Conservation (phyloP, 2,329 filamentous ascomycete genomes). For the Fusarium floridanum region DNA sequence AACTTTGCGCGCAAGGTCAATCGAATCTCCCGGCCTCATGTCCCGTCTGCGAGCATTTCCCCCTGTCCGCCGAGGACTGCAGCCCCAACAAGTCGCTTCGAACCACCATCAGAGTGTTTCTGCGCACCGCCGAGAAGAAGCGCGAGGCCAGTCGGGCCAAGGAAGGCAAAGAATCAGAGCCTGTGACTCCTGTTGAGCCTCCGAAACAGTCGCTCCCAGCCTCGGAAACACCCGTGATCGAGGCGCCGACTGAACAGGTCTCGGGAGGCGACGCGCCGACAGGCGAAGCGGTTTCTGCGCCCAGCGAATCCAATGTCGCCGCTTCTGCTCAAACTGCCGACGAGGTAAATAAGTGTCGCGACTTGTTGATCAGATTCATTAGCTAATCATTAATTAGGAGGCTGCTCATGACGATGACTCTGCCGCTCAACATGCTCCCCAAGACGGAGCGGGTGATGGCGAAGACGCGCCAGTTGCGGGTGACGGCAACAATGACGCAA, state of each 20-base stretch:
- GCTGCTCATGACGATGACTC: constrained; percentile 5
- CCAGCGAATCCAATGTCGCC: constrained; percentile 14
- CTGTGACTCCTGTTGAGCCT: constrained; percentile 58
- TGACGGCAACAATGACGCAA: constrained; percentile 31
- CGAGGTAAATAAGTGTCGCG: constrained; percentile 28
- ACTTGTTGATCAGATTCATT: neutral
- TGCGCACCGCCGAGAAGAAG: constrained; percentile 93
- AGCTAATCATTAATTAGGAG: constrained; percentile 16
- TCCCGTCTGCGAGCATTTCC: constrained; percentile 92
- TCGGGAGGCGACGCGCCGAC: constrained; percentile 11
- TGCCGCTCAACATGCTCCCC: constrained; percentile 8
- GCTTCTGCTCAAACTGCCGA: constrained; percentile 20
- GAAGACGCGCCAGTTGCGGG: constrained; percentile 20
- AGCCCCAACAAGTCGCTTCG: constrained; percentile 91
- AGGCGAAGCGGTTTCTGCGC: constrained; percentile 15
- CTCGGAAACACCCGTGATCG: constrained; percentile 35
- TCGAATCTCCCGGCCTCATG: constrained; percentile 81
- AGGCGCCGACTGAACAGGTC: constrained; percentile 36
- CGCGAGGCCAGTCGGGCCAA: constrained; percentile 74
- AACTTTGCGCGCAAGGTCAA: constrained; percentile 70
- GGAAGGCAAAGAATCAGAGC: constrained; percentile 57
- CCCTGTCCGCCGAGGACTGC: constrained; percentile 87
- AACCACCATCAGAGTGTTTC: constrained; percentile 90
- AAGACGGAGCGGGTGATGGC: constrained; percentile 30
- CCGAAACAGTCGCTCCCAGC: constrained; percentile 50